Evolutionary conservation across 2,329 filamentous ascomycete genomes (phyloP), one percentile per base, ranked within the genome.

Genomic region (Diaporthe nobilis): DNA sequence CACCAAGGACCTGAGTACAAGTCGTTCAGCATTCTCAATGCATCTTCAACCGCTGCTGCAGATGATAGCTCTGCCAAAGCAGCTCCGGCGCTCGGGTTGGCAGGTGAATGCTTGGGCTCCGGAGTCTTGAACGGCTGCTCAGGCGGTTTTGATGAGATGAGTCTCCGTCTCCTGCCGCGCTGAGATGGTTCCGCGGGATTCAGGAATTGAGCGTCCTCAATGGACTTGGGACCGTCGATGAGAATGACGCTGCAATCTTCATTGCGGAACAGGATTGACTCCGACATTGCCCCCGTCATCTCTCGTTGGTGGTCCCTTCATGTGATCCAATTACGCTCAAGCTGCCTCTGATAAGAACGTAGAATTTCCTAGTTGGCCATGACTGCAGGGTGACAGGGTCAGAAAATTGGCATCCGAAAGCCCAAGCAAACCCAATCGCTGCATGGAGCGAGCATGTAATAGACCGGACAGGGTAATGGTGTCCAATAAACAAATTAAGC

Each of bases 181-280:
- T 57, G 51, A 37, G 47, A 9, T 67, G 9, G n/a, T 22, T 53
- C 31, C 39, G 84, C 71, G 82, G 31, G 79, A 76, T 84, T 81
- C 17, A 85, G 84, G 47, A 88, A 87, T 83, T 95, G 94, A 25
- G 90, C 91, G 76, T 90, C 87, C 78, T 94, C 92, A 53, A 95
- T 89, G 2, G 94, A 94, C 25, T 87, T 85, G 34, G 94, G 93
- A 61, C 95, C 90, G 80, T 96, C 94, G 71, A 95, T 82, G 37
- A 95, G 82, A 31, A 90, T 85, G 72, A 92, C 83, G 61, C 88
- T 86, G 67, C 84, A 80, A 63, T 86, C 84, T 2, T 82, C 79
- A 77, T 87, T 91, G 78, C 89, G 86, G 82, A 89, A 93, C 55
- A 93, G 82, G 31, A 93, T 86, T 31, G 82, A 84, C 39, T 65